Conservation (phyloP, 768 basidiomycete species). For the Tricholoma terreum region DNA sequence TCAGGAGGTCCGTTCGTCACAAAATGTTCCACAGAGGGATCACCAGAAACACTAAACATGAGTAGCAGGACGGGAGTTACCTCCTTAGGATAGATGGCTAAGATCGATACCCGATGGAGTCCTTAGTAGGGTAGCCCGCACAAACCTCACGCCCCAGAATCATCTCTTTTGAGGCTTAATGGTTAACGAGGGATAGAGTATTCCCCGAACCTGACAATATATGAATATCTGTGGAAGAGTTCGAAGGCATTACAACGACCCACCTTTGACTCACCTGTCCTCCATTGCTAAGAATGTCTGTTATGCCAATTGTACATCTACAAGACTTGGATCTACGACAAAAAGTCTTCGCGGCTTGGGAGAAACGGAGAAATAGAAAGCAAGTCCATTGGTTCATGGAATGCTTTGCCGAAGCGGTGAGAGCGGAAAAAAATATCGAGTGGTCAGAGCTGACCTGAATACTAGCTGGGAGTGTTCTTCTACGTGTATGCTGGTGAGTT, state of each 20-base stretch:
- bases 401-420: constrained; percentile 59
- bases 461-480: constrained; percentile 58
- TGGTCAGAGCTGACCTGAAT: constrained; percentile 1
- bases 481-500: constrained; percentile 52
- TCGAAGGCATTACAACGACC: not conserved
- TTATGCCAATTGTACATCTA: constrained; percentile 32
- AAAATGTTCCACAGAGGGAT: too few relatives aligned
- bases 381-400: constrained; percentile 53
- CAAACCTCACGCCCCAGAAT: too few relatives aligned
- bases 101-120: not conserved
- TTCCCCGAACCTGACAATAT: not conserved
- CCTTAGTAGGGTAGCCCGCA: too few relatives aligned
- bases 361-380: constrained; percentile 40
- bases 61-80: not conserved
- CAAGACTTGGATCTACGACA: constrained; percentile 41
- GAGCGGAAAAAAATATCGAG: constrained; percentile 3
- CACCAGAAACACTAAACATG: too few relatives aligned
- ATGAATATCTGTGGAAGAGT: not conserved
- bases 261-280: not conserved
- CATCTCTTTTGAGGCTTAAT: too few relatives aligned
- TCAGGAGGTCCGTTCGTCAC: too few relatives aligned
- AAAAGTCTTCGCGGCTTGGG: constrained; percentile 45
- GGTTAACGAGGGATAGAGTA: too few relatives aligned
- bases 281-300: constrained; percentile 13
- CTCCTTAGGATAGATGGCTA: not conserved